phyloP scores from a whole-genome alignment of 148 eudicot genomes.

The Nyssa sinensis region DNA sequence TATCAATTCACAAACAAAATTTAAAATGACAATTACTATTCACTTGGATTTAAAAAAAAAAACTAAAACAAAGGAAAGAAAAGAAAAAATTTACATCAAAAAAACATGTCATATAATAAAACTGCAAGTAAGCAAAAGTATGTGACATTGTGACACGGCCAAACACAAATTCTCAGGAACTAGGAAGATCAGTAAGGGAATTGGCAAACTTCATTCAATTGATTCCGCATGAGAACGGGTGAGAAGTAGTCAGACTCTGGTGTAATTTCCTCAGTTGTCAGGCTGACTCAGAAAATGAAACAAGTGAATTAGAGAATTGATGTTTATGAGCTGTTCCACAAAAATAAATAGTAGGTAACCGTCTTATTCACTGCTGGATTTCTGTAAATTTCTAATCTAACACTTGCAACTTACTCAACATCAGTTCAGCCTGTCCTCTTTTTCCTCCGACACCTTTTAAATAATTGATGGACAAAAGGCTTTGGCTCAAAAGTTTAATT shows the following conservation, averaged over 20 bases:
- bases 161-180: background rate
- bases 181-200: background rate
- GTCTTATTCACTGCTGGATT: background rate
- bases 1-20: background rate
- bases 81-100: background rate
- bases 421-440: background rate
- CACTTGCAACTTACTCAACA: background rate
- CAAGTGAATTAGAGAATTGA: background rate
- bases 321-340: background rate
- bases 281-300: background rate
- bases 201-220: background rate
- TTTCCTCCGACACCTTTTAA: background rate
- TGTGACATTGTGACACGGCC: background rate
- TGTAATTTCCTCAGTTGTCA: background rate
- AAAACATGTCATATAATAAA: background rate
- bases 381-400: background rate
- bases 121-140: background rate
- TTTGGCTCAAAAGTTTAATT: background rate
- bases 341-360: background rate
- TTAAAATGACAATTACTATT: background rate
- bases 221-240: background rate
- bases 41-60: background rate
- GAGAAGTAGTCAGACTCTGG: background rate
- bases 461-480: background rate
- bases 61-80: background rate